Conservation (phyloP, 768 basidiomycete species). For the Termitomyces sp. region DNA sequence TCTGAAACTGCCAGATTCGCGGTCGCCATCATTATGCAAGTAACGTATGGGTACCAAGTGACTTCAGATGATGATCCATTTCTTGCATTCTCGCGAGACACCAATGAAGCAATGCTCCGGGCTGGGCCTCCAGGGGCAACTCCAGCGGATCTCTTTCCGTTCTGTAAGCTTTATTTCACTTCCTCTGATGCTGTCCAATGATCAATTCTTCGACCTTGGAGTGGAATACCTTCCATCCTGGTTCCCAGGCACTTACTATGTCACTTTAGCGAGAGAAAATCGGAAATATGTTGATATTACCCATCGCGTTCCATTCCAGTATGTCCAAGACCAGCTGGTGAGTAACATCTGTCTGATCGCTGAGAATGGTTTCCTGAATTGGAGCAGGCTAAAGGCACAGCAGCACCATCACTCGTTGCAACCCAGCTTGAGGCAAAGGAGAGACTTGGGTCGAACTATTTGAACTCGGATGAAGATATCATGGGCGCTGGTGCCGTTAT, state of each 20-base stretch:
- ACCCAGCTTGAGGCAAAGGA: slow-evolving; percentile 9
- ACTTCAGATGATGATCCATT: slow-evolving; percentile 28
- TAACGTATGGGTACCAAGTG: slow-evolving; percentile 27
- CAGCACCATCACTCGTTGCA: slow-evolving; percentile 15
- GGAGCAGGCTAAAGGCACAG: slow-evolving; percentile 13
- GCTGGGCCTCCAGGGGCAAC: slow-evolving; percentile 18
- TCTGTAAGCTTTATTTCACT: slow-evolving; percentile 18
- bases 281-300: slow-evolving; percentile 13
- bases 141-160: slow-evolving; percentile 15
- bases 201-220: background rate
- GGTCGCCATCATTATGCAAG: slow-evolving; percentile 17
- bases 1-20: background rate
- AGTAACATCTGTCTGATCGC: background rate
- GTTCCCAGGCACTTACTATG: slow-evolving; percentile 23
- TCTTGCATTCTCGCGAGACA: slow-evolving; percentile 27
- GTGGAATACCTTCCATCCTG: background rate
- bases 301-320: slow-evolving; percentile 22
- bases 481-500: slow-evolving; percentile 13
- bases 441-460: background rate
- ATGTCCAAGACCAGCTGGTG: slow-evolving; percentile 27
- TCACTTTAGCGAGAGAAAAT: slow-evolving; percentile 9
- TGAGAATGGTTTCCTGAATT: background rate
- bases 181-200: slow-evolving; percentile 22
- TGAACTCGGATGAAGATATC: slow-evolving; percentile 11
- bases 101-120: slow-evolving; percentile 18